These are phyloP conservation scores for Hura crepitans DNA, from an alignment of 441 rosid species.

Conservation along the genomic window DNA sequence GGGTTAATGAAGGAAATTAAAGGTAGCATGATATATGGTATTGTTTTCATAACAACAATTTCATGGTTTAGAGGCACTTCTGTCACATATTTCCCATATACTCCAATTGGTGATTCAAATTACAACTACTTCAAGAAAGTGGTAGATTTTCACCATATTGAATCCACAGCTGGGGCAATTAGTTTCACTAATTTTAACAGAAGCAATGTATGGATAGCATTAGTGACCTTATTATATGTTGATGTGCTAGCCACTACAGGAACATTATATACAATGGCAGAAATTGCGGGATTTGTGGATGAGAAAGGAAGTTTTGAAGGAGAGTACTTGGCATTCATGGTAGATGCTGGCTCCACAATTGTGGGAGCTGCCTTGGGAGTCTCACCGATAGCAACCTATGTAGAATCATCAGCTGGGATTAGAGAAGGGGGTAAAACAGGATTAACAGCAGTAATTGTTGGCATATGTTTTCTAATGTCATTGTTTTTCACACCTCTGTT, in stretches of 20 bases:
- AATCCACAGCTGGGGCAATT: slow-evolving; percentile 64
- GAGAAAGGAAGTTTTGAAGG: slow-evolving; percentile 69
- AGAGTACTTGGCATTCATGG: slow-evolving; percentile 68
- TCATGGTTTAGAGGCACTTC: slow-evolving; percentile 76
- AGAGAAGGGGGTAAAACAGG: slow-evolving; percentile 91
- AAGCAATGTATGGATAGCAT: slow-evolving; percentile 63
- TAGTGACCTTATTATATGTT: slow-evolving; percentile 57
- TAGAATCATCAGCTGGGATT: slow-evolving; percentile 85
- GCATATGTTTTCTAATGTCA: slow-evolving; percentile 50
- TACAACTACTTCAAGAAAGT: slow-evolving; percentile 60
- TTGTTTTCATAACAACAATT: slow-evolving; percentile 53
- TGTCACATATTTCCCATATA: slow-evolving; percentile 62
- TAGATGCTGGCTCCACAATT: slow-evolving; percentile 71
- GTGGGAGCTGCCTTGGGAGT: slow-evolving; percentile 72
- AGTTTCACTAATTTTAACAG: slow-evolving; percentile 53
- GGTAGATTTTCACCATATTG: slow-evolving; percentile 61
- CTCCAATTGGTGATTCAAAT: slow-evolving; percentile 50
- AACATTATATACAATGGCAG: slow-evolving; percentile 71
- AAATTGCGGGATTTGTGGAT: slow-evolving; percentile 58
- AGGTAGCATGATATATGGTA: slow-evolving; percentile 83
- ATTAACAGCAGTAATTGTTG: slow-evolving; percentile 64
- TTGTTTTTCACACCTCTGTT: slow-evolving; percentile 68
- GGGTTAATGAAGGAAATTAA: slow-evolving; percentile 64
- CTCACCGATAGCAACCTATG: slow-evolving; percentile 49
- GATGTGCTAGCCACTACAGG: slow-evolving; percentile 75